Evolutionary conservation across 306 rosid genomes (phyloP).

Genomic region (Acacia crassicarpa): DNA sequence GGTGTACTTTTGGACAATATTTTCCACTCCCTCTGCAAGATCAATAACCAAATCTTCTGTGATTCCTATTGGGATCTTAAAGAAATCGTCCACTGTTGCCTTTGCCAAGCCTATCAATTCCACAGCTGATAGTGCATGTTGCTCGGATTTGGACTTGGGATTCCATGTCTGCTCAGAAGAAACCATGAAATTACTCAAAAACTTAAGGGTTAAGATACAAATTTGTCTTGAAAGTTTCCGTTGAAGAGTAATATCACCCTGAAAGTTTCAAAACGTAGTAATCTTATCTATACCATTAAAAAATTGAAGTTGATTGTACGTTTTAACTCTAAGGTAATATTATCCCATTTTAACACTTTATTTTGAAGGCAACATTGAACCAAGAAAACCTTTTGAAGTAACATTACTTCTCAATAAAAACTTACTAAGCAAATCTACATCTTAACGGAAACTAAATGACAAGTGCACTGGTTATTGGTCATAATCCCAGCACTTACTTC

Average conservation of each 20-base stretch:
- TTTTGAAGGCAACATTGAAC: too few relatives aligned
- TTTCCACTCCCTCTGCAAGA: slow-evolving; percentile 74
- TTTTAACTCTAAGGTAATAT: too few relatives aligned
- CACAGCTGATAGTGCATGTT: slow-evolving; percentile 71
- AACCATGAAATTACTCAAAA: background rate
- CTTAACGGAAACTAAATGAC: background rate
- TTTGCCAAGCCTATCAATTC: slow-evolving; percentile 60
- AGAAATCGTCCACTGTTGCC: slow-evolving; percentile 64
- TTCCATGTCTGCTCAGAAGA: slow-evolving; percentile 76
- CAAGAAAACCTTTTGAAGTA: too few relatives aligned
- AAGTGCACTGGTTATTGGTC: background rate
- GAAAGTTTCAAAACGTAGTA: too few relatives aligned
- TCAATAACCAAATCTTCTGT: slow-evolving; percentile 71
- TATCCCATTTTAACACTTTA: too few relatives aligned
- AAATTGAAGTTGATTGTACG: too few relatives aligned
- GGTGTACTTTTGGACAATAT: slow-evolving; percentile 62
- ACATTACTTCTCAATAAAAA: too few relatives aligned
- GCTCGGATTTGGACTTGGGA: slow-evolving; percentile 89
- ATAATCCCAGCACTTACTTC: slow-evolving; percentile 51
- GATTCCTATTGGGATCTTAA: slow-evolving; percentile 74
- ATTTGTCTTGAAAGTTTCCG: too few relatives aligned
- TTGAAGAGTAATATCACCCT: accelerated
- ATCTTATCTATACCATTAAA: too few relatives aligned
- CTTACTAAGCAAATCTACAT: too few relatives aligned
- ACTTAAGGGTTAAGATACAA: too few relatives aligned